Evolutionary conservation across 352 stramenopile genomes (phyloP), one percentile per base, ranked within the genome.

Genomic region (Blastocystis hominis): DNA sequence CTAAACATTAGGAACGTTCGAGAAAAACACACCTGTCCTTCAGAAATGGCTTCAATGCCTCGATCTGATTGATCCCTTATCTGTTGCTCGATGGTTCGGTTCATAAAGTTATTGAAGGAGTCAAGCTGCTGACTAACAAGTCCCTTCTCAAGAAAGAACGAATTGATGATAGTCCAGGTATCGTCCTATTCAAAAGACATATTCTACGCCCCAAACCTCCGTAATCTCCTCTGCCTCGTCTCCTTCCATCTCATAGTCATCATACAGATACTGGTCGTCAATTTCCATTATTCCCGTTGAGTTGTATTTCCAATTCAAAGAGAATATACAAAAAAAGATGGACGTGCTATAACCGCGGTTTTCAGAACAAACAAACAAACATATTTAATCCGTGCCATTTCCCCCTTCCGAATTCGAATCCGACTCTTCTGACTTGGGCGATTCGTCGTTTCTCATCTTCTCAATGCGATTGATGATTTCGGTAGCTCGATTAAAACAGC

Each of bases 31-130:
- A 68, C 72, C 72, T 84, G 72, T 40, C 42, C 66, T 64, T 75
- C 36, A 10, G 77, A 87, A 1, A 63, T 50, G n/a, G 53, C 66
- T 50, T 87, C 77, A 64, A 87, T 87, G n/a, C 66, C 66, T 64
- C 77, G 24, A 15, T 56, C 47, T 9, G 62, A 78, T 24, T 87
- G 77, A 64, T 87, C 77, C 53, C 38, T 55, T n/a, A 87, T 78
- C 36, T 78, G 66, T 40, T 87, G 53, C 9, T 63, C 30, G 17
- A 99, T 98, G 5, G 95, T 98, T 91, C 98, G 98, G 92, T 98
- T 95, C 89, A 99, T 98, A 90, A 99, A 99, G 92, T 98, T 95
- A 90, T 99, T 96, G 91, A 99, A 99, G 55, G 96, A 99, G 90
- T 99, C 97, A 40, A 99, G 91, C 90, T 99, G 97, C 90, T 99